Conservation (phyloP, 1,139 yeast species). For the Yarrowia galli region DNA sequence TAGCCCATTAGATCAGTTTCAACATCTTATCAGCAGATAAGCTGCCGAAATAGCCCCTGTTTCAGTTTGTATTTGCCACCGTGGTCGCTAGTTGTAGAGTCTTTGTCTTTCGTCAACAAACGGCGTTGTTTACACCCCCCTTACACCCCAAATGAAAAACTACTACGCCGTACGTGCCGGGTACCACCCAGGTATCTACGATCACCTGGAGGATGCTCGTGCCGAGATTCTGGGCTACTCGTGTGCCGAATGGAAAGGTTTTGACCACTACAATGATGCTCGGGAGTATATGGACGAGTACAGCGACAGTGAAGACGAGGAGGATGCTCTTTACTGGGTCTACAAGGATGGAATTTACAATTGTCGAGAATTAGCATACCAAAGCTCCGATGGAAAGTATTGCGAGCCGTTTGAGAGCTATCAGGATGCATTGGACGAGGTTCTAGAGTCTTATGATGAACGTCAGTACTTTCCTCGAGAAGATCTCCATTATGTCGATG, state of each 20-base stretch:
- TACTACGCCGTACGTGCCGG: neutral
- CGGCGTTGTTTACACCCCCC: no score
- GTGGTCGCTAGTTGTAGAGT: no score
- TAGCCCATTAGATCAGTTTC: no score
- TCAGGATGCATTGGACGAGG: neutral
- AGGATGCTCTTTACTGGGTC: neutral
- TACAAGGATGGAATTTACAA: neutral
- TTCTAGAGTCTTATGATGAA: neutral
- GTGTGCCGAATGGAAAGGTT: neutral
- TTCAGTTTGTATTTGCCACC: no score
- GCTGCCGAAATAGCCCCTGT: no score
- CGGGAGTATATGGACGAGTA: neutral
- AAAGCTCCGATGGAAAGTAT: neutral
- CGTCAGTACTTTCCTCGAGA: neutral
- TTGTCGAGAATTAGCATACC: neutral
- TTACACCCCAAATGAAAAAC: constrained; percentile 3
- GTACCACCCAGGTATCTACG: neutral
- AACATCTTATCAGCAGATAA: no score
- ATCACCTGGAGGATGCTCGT: neutral
- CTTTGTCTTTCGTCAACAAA: no score
- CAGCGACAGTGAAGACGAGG: neutral
- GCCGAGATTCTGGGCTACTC: neutral
- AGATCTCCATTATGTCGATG: neutral
- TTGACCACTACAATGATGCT: neutral
- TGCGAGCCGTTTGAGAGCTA: neutral